These are phyloP conservation scores for Globisporangium barbulae DNA, from an alignment of 352 stramenopile genomes.

Conservation along the genomic window DNA sequence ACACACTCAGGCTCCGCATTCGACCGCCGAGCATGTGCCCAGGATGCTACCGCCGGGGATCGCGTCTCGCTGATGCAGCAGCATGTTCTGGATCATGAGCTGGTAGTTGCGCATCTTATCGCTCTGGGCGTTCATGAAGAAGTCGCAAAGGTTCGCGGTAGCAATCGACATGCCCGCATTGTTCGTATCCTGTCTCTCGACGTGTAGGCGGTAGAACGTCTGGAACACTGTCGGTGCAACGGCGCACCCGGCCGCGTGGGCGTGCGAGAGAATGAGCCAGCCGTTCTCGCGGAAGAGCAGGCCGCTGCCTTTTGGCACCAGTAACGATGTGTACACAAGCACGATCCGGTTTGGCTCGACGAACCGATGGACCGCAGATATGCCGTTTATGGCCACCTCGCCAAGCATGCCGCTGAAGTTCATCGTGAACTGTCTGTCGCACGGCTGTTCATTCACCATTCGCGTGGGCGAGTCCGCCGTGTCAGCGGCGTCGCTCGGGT, in stretches of 20 bases:
- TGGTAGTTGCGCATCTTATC: slow-evolving; percentile 4
- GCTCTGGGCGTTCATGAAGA: not conserved
- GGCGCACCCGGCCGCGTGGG: not conserved
- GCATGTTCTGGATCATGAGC: slow-evolving; percentile 11
- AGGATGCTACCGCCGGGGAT: not conserved
- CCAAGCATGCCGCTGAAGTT: slow-evolving; percentile 4
- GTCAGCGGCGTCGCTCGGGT: not conserved
- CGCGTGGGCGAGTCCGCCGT: not conserved
- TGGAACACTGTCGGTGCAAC: slow-evolving; percentile 7
- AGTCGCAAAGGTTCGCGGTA: not conserved
- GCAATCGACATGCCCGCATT: not conserved
- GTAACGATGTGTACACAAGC: slow-evolving; percentile 9
- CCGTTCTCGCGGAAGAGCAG: slow-evolving; percentile 14
- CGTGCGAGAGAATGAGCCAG: slow-evolving; percentile 9
- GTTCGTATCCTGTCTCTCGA: not conserved
- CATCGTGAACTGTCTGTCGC: not conserved
- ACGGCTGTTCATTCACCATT: not conserved
- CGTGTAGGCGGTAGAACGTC: slow-evolving; percentile 1
- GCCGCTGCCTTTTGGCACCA: not conserved
- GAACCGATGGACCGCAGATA: not conserved
- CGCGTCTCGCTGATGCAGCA: not conserved
- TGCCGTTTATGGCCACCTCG: slow-evolving; percentile 1
- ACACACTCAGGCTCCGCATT: not conserved
- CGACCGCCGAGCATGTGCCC: not conserved
- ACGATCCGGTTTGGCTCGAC: slow-evolving; percentile 12